Evolutionary conservation across 345 rosid species (phyloP).

Genomic region (Noccaea caerulescens): DNA sequence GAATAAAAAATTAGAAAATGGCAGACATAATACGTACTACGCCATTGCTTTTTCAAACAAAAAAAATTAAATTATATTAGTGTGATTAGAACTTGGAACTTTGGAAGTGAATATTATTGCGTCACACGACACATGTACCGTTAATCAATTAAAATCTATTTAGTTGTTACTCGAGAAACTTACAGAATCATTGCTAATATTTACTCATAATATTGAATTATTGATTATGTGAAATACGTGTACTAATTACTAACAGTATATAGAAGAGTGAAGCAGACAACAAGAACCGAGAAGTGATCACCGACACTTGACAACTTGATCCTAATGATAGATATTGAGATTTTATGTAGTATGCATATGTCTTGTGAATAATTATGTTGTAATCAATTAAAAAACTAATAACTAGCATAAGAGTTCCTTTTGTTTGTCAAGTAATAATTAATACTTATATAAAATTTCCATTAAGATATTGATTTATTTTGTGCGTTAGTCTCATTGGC

Average conservation of each 20-base stretch:
- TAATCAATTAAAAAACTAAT: conserved; percentile 33
- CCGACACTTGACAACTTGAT: conserved; percentile 41
- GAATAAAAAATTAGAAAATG: conserved; percentile 32
- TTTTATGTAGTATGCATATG: conserved; percentile 31
- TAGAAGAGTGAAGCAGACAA: conserved; percentile 36
- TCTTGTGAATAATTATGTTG: conserved; percentile 35
- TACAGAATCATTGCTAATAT: conserved; percentile 38
- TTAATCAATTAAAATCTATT: neutral
- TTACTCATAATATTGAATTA: conserved; percentile 15
- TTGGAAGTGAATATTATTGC: conserved; percentile 33
- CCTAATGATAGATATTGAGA: conserved; percentile 30
- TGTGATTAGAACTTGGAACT: conserved; percentile 37
- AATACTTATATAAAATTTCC: conserved; percentile 31
- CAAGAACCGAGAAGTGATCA: conserved; percentile 24
- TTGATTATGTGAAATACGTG: conserved; percentile 15
- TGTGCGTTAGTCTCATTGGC: conserved; percentile 34
- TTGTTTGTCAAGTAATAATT: conserved; percentile 7
- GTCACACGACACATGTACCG: conserved; percentile 40
- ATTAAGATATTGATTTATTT: conserved; percentile 27
- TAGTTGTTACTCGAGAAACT: conserved; percentile 36
- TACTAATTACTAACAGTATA: conserved; percentile 12
- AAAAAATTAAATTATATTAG: neutral
- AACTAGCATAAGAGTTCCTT: neutral
- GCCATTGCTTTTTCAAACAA: conserved; percentile 14
- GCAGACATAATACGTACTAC: conserved; percentile 45